Conservation (phyloP, 768 basidiomycete species). For the Gelatoporia subvermispora region DNA sequence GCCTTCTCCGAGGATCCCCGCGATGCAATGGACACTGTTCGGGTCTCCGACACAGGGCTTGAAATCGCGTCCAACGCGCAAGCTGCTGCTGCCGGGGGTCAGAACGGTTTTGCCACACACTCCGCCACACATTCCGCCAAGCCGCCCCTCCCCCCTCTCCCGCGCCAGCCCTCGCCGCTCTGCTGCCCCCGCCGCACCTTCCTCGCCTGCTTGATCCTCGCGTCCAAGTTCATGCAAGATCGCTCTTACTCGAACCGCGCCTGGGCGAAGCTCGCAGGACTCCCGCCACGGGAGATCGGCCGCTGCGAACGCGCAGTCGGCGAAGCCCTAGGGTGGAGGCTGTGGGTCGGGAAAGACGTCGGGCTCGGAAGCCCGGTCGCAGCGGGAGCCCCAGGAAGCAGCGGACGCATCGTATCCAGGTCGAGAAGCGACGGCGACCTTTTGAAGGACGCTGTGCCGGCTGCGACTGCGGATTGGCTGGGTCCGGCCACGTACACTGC, state of each 20-base stretch:
- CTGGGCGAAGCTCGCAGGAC: slow-evolving; percentile 91
- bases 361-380: too few relatives aligned
- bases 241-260: slow-evolving; percentile 90
- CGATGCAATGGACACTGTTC: slow-evolving; percentile 7
- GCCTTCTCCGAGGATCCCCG: neutral
- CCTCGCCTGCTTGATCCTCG: slow-evolving; percentile 81
- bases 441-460: slow-evolving; percentile 11
- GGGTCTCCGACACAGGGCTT: slow-evolving; percentile 5
- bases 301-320: slow-evolving; percentile 86
- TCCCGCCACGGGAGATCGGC: slow-evolving; percentile 81
- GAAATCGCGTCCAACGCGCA: neutral
- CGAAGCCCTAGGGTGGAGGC: slow-evolving; percentile 82
- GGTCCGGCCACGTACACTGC: neutral
- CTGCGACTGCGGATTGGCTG: slow-evolving; percentile 3
- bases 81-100: neutral
- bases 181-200: slow-evolving; percentile 88
- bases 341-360: slow-evolving; percentile 81
- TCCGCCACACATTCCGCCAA: too few relatives aligned
- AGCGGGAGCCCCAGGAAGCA: neutral
- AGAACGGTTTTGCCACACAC: slow-evolving; percentile 1
- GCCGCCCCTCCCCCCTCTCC: slow-evolving; percentile 17
- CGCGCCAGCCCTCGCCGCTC: slow-evolving; percentile 66
- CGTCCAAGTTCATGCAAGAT: slow-evolving; percentile 91
- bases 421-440: slow-evolving; percentile 19
- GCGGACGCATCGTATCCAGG: slow-evolving; percentile 11